These are phyloP conservation scores for Phytophthora hybrid DNA, from an alignment of 352 stramenopile genomes.

Conservation along the genomic window DNA sequence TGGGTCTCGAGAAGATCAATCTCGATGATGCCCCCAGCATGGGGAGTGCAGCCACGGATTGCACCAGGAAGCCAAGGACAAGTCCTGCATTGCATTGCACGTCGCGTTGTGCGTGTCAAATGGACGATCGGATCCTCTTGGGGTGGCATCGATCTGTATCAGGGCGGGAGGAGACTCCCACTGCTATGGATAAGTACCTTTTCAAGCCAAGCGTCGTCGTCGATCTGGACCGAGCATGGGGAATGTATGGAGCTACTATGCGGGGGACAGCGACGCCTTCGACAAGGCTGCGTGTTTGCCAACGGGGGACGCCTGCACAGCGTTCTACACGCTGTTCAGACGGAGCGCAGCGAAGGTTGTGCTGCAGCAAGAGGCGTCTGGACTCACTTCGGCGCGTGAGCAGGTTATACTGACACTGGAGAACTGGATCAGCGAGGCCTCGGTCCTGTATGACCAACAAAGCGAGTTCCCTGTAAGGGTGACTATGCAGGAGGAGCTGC, in stretches of 20 bases:
- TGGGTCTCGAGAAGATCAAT: slow-evolving; percentile 6
- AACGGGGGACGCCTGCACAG: slow-evolving; percentile 27
- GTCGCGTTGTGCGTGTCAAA: slow-evolving; percentile 16
- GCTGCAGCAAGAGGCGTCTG: slow-evolving; percentile 33
- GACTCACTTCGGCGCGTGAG: slow-evolving; percentile 24
- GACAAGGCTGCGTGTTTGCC: slow-evolving; percentile 41
- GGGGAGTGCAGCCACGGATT: slow-evolving; percentile 25
- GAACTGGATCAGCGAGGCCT: slow-evolving; percentile 58
- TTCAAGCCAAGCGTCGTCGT: slow-evolving; percentile 27
- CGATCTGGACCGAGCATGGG: slow-evolving; percentile 32
- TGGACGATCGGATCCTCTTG: slow-evolving; percentile 16
- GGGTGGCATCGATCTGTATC: slow-evolving; percentile 17
- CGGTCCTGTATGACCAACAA: slow-evolving; percentile 48
- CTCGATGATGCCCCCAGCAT: slow-evolving; percentile 18
- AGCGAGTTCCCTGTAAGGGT: slow-evolving; percentile 52
- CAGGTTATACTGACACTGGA: slow-evolving; percentile 55
- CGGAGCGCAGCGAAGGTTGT: slow-evolving; percentile 45
- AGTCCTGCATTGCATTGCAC: slow-evolving; percentile 1
- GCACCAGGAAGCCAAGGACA: slow-evolving; percentile 27
- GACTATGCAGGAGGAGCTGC: slow-evolving; percentile 47
- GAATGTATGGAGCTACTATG: slow-evolving; percentile 43
- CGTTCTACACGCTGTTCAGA: slow-evolving; percentile 49
- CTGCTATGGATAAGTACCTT: slow-evolving; percentile 1
- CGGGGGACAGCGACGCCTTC: slow-evolving; percentile 34
- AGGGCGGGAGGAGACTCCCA: slow-evolving; percentile 8